Evolutionary conservation across 176 grass and related monocot genomes (phyloP), one percentile per base, ranked within the genome.

Genomic region (Juncus effusus): DNA sequence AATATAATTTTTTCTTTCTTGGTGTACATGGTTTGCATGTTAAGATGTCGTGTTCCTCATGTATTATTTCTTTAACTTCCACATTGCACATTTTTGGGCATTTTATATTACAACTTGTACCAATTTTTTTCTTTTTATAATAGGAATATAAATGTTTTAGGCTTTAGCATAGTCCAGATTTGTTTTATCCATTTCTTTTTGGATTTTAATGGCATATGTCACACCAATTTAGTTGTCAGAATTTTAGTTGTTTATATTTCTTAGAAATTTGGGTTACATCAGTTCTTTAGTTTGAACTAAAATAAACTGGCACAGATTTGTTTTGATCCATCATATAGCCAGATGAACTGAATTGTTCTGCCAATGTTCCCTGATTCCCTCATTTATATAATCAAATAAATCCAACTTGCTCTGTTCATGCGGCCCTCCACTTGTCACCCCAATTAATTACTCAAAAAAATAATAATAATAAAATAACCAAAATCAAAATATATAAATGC

Each of bases 351-450:
- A 16, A 36, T 53, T 56, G 41, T 53, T 16, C 54, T 59, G 14
- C 42, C 12, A 72, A 60, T 59, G 59, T 72, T 59, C 15, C 16
- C 3, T 57, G 69, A 72, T 72, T 72, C 69, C 28, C 14, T 72
- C 13, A 13, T 56, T 60, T 42, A 72, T 72, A 19, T 42, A 40
- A 45, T 59, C 7, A 6, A 59, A 52, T 55, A 56, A 56, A 40
- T 56, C 51, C 41, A 56, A 56, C 36, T 16, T 70, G 36, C 53
- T 70, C 51, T 53, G 16, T 40, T 40, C 66, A 70, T 70, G 51
- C 58, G 39, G 12, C 42, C 19, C 36, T 42, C 37, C 53, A 71
- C 37, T 42, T 5, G 56, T 58, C 51, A 36, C 8, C 41, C 28
- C 56, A 58, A 58, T 10, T 54, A 10, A 51, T 66, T 66, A 64